A percentile compares a stretch with the other conserved stretches of the same genome.
phyloP scores from a whole-genome alignment of 2,329 filamentous ascomycete species.

The Alternaria triticina region DNA sequence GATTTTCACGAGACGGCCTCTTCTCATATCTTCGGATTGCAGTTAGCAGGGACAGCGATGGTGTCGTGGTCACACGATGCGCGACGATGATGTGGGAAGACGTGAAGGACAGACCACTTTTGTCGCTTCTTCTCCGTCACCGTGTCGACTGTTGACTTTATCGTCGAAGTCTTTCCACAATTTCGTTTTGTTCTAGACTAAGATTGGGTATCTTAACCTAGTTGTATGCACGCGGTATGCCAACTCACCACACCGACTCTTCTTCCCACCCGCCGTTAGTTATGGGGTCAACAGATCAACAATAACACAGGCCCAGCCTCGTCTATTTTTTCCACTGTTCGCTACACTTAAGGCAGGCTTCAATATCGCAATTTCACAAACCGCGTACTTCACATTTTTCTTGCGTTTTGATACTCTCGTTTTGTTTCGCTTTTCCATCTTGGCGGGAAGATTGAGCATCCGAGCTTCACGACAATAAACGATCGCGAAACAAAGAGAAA shows the following conservation, averaged over 20 bases:
- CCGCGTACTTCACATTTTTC: neutral
- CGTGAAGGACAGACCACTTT: neutral
- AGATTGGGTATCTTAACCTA: neutral
- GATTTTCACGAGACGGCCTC: neutral
- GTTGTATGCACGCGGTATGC: neutral
- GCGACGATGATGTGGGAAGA: neutral
- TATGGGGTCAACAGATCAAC: neutral
- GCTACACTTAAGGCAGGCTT: neutral
- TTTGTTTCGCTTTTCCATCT: neutral
- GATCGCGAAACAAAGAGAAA: neutral
- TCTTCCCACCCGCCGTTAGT: neutral
- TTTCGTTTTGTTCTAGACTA: neutral
- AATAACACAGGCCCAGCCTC: neutral
- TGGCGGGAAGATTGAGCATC: neutral
- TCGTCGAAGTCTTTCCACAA: neutral
- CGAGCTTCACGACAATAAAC: neutral
- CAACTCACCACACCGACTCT: conserved; percentile 3
- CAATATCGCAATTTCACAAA: neutral
- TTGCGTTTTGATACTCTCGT: neutral
- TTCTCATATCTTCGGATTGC: too few relatives aligned
- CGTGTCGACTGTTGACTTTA: neutral
- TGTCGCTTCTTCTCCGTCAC: neutral
- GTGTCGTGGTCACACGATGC: neutral
- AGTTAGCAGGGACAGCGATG: too few relatives aligned
- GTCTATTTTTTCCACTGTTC: neutral